Evolutionary conservation across 2,329 filamentous ascomycete genomes (phyloP).

Genomic region (Aspergillus sp.): DNA sequence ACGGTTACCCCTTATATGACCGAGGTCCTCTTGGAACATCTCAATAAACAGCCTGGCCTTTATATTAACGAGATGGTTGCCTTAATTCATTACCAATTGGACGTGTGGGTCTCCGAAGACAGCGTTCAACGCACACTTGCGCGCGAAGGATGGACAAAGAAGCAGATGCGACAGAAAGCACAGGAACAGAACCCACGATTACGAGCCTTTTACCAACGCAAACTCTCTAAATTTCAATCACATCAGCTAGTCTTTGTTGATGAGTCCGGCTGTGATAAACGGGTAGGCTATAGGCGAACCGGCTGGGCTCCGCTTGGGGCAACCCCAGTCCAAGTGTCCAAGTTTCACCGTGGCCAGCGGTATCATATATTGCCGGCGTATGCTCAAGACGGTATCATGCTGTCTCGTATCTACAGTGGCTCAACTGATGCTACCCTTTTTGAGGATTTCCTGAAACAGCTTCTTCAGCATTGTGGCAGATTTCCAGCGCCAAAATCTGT

Average conservation of each 20-base stretch:
- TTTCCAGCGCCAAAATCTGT: slow-evolving; percentile 3
- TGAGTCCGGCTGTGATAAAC: slow-evolving; percentile 8
- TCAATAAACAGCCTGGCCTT: neutral
- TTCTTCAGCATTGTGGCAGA: slow-evolving; percentile 1
- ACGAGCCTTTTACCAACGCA: slow-evolving; percentile 1
- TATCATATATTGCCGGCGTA: slow-evolving; percentile 9
- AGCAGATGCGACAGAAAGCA: neutral
- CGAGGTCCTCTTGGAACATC: neutral
- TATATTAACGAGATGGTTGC: neutral
- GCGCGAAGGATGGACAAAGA: slow-evolving; percentile 1
- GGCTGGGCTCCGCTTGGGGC: slow-evolving; percentile 3
- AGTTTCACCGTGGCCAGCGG: neutral
- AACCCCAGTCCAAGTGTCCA: slow-evolving; percentile 1
- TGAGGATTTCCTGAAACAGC: slow-evolving; percentile 4
- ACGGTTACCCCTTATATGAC: slow-evolving; percentile 2
- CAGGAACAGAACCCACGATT: slow-evolving; percentile 6
- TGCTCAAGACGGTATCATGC: slow-evolving; percentile 1
- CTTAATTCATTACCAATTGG: neutral
- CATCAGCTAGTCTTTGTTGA: slow-evolving; percentile 3
- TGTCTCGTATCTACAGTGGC: neutral
- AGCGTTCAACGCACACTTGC: neutral
- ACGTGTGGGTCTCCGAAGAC: neutral
- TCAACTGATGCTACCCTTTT: neutral
- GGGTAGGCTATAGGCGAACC: neutral
- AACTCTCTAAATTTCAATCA: neutral